These are phyloP conservation scores for Trypanosoma mega DNA, from an alignment of 208 protist species.

Conservation along the genomic window DNA sequence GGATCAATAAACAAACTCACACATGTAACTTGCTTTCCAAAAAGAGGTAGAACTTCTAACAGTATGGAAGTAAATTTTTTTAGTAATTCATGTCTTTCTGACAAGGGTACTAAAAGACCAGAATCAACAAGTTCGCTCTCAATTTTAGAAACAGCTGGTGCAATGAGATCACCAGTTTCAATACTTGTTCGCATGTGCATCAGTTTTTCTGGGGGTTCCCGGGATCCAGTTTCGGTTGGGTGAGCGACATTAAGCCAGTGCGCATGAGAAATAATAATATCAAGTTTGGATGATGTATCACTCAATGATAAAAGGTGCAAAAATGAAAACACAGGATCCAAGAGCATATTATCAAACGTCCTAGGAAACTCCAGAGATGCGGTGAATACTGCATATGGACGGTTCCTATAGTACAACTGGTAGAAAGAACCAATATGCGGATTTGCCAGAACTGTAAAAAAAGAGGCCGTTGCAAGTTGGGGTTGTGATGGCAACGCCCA, in stretches of 20 bases:
- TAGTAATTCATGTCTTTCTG: slow-evolving; percentile 47
- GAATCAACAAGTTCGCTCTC: slow-evolving; percentile 26
- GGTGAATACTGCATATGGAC: slow-evolving; percentile 62
- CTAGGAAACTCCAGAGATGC: slow-evolving; percentile 33
- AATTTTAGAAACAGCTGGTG: slow-evolving; percentile 34
- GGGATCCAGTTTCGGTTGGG: slow-evolving; percentile 33
- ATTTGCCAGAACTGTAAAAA: slow-evolving; percentile 54
- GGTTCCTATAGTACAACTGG: slow-evolving; percentile 61
- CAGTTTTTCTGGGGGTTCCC: slow-evolving; percentile 29
- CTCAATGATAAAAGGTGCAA: slow-evolving; percentile 59
- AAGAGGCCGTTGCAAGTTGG: slow-evolving; percentile 52
- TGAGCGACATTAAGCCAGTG: slow-evolving; percentile 66
- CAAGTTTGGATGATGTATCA: slow-evolving; percentile 42
- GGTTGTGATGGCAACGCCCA: slow-evolving; percentile 44
- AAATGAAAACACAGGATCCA: slow-evolving; percentile 62
- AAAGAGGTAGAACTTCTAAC: slow-evolving; percentile 43
- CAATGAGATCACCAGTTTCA: slow-evolving; percentile 45
- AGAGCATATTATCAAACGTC: slow-evolving; percentile 44
- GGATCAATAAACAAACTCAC: slow-evolving; percentile 54
- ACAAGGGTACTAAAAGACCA: slow-evolving; percentile 18
- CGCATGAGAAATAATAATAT: slow-evolving; percentile 74
- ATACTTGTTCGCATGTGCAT: slow-evolving; percentile 31
- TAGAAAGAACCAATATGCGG: slow-evolving; percentile 53
- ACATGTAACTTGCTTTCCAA: slow-evolving; percentile 43
- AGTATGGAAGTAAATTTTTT: slow-evolving; percentile 39